Conservation (phyloP, 2,329 filamentous ascomycete species). For the Thelonectria olida region DNA sequence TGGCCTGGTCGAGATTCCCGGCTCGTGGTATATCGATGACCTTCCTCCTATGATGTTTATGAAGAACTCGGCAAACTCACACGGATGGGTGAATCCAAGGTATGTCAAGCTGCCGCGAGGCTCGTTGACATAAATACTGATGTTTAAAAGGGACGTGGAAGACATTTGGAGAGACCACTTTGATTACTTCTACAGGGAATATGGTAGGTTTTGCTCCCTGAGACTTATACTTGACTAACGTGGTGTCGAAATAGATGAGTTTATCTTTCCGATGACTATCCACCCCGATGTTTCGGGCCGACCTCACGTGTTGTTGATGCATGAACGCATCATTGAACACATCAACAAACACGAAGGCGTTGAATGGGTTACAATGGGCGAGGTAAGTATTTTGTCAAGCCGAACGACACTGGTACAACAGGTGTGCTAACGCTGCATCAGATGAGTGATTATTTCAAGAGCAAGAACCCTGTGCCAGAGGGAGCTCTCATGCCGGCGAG, state of each 20-base stretch:
- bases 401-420: no score
- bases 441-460: conserved; percentile 78
- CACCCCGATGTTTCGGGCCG: conserved; percentile 78
- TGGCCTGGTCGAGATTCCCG: conserved; percentile 72
- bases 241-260: conserved; percentile 59
- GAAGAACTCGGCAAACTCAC: conserved; percentile 70
- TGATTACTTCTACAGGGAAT: conserved; percentile 79
- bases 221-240: neutral
- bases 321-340: conserved; percentile 72
- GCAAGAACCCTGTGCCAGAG: conserved; percentile 64
- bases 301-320: conserved; percentile 78
- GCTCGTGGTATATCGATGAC: conserved; percentile 70
- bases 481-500: conserved; percentile 69
- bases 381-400: conserved; percentile 45
- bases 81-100: conserved; percentile 65
- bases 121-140: neutral
- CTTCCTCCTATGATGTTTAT: conserved; percentile 78
- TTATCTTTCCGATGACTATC: conserved; percentile 81
- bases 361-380: conserved; percentile 74
- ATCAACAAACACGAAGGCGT: conserved; percentile 70
- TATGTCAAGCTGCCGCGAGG: neutral
- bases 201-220: conserved; percentile 48
- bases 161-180: conserved; percentile 74
- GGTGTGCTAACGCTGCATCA: neutral
- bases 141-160: conserved; percentile 58